Percentiles rank a stretch among this genome's conserved stretches.
Evolutionary conservation across 495 filamentous ascomycete genomes (phyloP).

Genomic region (Penicillium odoratum): DNA sequence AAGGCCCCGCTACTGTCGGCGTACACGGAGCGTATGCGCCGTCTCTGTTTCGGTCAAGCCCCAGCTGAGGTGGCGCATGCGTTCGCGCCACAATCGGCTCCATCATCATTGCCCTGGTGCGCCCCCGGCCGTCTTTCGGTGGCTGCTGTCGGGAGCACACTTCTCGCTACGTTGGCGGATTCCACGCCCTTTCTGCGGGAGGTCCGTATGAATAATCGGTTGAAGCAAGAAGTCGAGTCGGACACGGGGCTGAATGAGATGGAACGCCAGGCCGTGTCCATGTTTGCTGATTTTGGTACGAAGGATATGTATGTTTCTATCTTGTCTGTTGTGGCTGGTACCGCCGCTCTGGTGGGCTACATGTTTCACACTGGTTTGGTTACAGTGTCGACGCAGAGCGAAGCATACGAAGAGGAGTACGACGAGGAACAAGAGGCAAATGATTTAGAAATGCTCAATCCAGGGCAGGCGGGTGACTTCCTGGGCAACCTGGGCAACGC

Average conservation of each 20-base stretch:
- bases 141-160: conserved; percentile 35
- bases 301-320: conserved; percentile 43
- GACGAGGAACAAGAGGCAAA: conserved; percentile 16
- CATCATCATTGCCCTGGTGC: conserved; percentile 38
- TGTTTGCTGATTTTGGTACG: conserved; percentile 29
- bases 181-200: conserved; percentile 42
- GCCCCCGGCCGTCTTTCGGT: conserved; percentile 35
- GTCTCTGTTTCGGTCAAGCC: conserved; percentile 39
- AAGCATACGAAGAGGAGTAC: conserved; percentile 24
- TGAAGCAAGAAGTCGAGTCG: conserved; percentile 34
- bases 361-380: conserved; percentile 38
- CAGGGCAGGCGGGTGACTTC: conserved; percentile 22
- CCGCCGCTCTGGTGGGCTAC: conserved; percentile 43
- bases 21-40: conserved; percentile 53
- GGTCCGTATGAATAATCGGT: conserved; percentile 35
- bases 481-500: conserved; percentile 10
- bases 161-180: conserved; percentile 41
- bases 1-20: conserved; percentile 53
- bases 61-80: conserved; percentile 31
- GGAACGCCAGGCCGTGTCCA: conserved; percentile 29
- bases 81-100: conserved; percentile 18
- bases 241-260: conserved; percentile 25
- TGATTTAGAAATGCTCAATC: conserved; percentile 11
- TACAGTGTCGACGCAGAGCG: conserved; percentile 2
- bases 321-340: conserved; percentile 35